A percentile compares a stretch with the other conserved stretches of the same genome.
These are phyloP conservation scores for Ilex paraguariensis DNA, from an alignment of 305 asterid species.

Conservation along the genomic window DNA sequence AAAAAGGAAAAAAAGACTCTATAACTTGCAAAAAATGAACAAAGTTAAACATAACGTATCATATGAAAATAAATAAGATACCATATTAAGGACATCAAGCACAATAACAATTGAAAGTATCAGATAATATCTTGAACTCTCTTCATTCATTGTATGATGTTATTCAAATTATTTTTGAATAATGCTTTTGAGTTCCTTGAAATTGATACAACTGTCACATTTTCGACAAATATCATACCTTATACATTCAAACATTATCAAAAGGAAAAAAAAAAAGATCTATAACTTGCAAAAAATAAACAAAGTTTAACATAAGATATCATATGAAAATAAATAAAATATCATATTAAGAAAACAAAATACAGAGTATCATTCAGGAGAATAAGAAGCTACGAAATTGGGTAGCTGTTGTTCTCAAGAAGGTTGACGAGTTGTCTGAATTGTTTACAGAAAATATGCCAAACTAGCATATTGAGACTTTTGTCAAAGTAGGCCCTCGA, in stretches of 20 bases:
- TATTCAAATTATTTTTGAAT: slow-evolving; percentile 78
- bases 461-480: slow-evolving; percentile 42
- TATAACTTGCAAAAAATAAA: slow-evolving; percentile 3
- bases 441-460: slow-evolving; percentile 62
- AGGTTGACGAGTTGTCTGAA: slow-evolving; percentile 58
- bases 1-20: background rate
- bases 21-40: slow-evolving; percentile 5
- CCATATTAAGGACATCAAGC: background rate
- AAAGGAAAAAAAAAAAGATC: background rate
- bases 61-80: background rate
- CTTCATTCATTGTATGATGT: slow-evolving; percentile 94
- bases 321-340: background rate
- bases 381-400: slow-evolving; percentile 54
- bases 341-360: background rate
- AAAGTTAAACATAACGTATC: background rate
- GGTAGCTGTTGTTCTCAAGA: slow-evolving; percentile 43
- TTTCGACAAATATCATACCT: slow-evolving; percentile 95
- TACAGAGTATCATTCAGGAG: slow-evolving; percentile 40
- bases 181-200: slow-evolving; percentile 63
- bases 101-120: slow-evolving; percentile 66
- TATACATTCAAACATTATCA: slow-evolving; percentile 12
- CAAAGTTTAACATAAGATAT: too few relatives aligned
- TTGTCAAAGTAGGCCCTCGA: slow-evolving; percentile 23
- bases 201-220: slow-evolving; percentile 63
- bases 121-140: slow-evolving; percentile 95